phyloP scores from a whole-genome alignment of 441 rosid species.

The Rhodomyrtus psidioides region DNA sequence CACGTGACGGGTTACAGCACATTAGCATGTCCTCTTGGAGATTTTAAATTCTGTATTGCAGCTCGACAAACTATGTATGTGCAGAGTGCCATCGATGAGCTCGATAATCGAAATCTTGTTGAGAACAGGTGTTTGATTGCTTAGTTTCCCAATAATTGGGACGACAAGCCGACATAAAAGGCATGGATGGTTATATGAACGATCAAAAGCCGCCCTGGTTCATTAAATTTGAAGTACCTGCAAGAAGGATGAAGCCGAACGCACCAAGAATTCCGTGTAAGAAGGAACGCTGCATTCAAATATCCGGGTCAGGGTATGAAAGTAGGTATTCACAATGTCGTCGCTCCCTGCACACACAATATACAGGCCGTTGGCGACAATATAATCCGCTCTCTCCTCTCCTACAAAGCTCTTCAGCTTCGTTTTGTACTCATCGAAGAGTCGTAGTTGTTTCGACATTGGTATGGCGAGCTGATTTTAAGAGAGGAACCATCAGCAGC shows the following conservation, averaged over 20 bases:
- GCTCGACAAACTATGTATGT: neutral
- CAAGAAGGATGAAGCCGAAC: constrained; percentile 29
- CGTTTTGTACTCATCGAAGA: constrained; percentile 9
- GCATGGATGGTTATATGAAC: neutral
- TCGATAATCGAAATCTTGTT: neutral
- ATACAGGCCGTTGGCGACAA: constrained; percentile 21
- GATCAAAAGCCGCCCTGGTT: neutral
- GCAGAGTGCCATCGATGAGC: neutral
- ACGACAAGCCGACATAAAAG: neutral
- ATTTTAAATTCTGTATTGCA: neutral
- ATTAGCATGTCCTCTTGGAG: neutral
- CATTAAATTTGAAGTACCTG: constrained; percentile 18
- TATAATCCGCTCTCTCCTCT: constrained; percentile 5
- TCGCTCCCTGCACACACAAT: constrained; percentile 44
- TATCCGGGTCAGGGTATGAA: constrained; percentile 13
- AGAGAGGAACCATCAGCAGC: neutral
- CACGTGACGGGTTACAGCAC: neutral
- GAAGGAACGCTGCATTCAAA: constrained; percentile 23
- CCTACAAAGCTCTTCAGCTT: constrained; percentile 15
- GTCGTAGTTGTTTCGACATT: constrained; percentile 5
- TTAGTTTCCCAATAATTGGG: neutral
- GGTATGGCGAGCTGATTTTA: constrained; percentile 4
- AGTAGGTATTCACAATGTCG: constrained; percentile 54
- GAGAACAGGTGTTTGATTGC: neutral
- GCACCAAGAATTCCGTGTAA: constrained; percentile 35